Percentiles rank a stretch among this genome's conserved stretches.
Conservation (phyloP, 805 yeast species). For the Lachancea quebecensis region DNA sequence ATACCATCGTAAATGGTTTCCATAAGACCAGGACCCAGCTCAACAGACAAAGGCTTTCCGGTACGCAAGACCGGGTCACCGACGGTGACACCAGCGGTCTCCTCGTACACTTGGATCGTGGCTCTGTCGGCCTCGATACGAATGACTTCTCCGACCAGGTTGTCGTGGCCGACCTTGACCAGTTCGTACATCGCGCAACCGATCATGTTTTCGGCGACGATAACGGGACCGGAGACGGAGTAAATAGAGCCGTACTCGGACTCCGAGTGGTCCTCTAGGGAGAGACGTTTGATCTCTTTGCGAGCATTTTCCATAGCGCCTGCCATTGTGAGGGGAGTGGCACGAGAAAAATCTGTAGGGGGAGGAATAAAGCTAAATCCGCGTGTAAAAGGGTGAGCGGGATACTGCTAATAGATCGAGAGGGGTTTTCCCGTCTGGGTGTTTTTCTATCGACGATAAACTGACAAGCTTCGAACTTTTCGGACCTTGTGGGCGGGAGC, state of each 20-base stretch:
- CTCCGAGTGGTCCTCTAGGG: conserved; percentile 68
- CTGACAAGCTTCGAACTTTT: neutral
- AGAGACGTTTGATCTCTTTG: conserved; percentile 80
- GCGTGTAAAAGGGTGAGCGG: neutral
- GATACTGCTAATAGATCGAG: no score
- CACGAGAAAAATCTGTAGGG: neutral
- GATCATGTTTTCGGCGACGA: conserved; percentile 96
- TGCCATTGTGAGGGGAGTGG: conserved; percentile 44
- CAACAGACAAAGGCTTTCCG: conserved; percentile 98
- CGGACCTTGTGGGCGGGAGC: neutral
- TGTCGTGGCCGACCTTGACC: conserved; percentile 96
- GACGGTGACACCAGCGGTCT: conserved; percentile 97
- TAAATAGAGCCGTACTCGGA: conserved; percentile 80
- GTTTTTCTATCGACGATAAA: neutral
- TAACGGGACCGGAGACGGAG: conserved; percentile 97
- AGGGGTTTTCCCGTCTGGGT: no score
- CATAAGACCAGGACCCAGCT: conserved; percentile 98
- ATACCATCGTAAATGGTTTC: conserved; percentile 99
- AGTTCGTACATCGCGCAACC: conserved; percentile 99
- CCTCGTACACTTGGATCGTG: conserved; percentile 98
- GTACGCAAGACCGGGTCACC: conserved; percentile 99
- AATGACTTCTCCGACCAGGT: conserved; percentile 95
- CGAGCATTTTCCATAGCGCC: conserved; percentile 97
- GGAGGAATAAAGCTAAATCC: neutral
- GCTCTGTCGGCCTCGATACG: conserved; percentile 96